A percentile compares a stretch with the other conserved stretches of the same genome.
Conservation (phyloP, 805 yeast species). For the Metschnikowia cubensis region DNA sequence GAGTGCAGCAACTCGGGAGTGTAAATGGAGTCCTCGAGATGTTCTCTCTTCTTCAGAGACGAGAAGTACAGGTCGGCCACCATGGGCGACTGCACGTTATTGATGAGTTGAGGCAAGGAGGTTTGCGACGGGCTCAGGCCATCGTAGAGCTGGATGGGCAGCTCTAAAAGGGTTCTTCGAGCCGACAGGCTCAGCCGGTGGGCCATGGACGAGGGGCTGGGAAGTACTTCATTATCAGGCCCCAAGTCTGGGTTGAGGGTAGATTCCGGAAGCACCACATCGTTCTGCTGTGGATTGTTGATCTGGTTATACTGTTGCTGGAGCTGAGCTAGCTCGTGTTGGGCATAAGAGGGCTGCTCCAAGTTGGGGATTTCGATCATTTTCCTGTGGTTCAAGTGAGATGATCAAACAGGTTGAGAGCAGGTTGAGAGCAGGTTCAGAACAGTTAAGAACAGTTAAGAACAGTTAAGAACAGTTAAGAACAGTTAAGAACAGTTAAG, state of each 20-base stretch:
- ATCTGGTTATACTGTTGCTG: conserved; percentile 17
- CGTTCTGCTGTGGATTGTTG: not conserved
- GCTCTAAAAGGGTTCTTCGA: conserved; percentile 5
- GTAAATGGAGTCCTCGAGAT: conserved; percentile 3
- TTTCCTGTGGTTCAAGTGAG: not conserved
- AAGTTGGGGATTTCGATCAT: conserved; percentile 46
- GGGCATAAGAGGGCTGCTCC: conserved; percentile 25
- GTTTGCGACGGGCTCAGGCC: conserved; percentile 8
- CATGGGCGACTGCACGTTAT: conserved; percentile 12
- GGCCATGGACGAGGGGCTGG: not conserved
- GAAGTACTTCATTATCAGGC: not conserved
- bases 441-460: too few species aligned
- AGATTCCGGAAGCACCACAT: conserved; percentile 6
- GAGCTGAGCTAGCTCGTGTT: conserved; percentile 16
- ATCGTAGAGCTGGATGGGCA: conserved; percentile 12
- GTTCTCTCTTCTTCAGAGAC: conserved; percentile 4
- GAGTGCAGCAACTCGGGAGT: conserved; percentile 4
- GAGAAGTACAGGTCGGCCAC: conserved; percentile 16
- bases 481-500: too few species aligned
- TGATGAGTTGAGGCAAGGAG: conserved; percentile 12
- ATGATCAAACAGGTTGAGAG: too few species aligned
- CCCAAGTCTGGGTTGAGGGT: not conserved
- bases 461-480: too few species aligned
- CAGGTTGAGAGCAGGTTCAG: too few species aligned
- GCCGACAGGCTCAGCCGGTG: conserved; percentile 7